Percentiles rank a stretch among this genome's conserved stretches.
phyloP scores from a whole-genome alignment of 208 protist genomes.

The Trypanosoma cruzi region DNA sequence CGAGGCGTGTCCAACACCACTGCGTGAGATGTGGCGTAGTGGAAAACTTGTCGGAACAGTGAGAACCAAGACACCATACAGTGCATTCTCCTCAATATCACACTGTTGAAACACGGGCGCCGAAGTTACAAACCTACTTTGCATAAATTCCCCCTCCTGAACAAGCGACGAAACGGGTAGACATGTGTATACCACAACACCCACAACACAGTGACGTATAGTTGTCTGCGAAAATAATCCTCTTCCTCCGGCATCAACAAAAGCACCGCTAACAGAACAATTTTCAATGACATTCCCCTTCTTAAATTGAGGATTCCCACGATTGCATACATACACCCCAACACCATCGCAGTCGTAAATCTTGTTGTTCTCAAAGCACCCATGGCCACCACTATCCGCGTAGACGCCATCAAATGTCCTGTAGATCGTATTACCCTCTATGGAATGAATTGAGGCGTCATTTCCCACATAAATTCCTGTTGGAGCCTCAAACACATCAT shows the following conservation, averaged over 20 bases:
- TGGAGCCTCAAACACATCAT: conserved; percentile 63
- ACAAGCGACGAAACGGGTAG: conserved; percentile 46
- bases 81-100: conserved; percentile 71
- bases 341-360: conserved; percentile 63
- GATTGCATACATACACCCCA: conserved; percentile 67
- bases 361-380: conserved; percentile 60
- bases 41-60: conserved; percentile 52
- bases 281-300: conserved; percentile 61
- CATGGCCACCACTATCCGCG: conserved; percentile 44
- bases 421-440: conserved; percentile 61
- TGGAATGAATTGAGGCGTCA: conserved; percentile 38
- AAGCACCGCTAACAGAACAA: conserved; percentile 62
- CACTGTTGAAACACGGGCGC: conserved; percentile 61
- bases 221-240: conserved; percentile 34
- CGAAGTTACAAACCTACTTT: conserved; percentile 41
- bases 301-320: conserved; percentile 49
- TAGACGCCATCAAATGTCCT: conserved; percentile 76
- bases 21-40: conserved; percentile 29
- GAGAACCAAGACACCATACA: conserved; percentile 78
- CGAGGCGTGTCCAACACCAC: conserved; percentile 13
- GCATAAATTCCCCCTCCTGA: conserved; percentile 42
- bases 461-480: conserved; percentile 68
- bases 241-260: conserved; percentile 66
- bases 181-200: conserved; percentile 66
- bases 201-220: conserved; percentile 53